These are phyloP conservation scores for Papiliotrema terrestris DNA, from an alignment of 1,284 basidiomycete species.

Conservation along the genomic window DNA sequence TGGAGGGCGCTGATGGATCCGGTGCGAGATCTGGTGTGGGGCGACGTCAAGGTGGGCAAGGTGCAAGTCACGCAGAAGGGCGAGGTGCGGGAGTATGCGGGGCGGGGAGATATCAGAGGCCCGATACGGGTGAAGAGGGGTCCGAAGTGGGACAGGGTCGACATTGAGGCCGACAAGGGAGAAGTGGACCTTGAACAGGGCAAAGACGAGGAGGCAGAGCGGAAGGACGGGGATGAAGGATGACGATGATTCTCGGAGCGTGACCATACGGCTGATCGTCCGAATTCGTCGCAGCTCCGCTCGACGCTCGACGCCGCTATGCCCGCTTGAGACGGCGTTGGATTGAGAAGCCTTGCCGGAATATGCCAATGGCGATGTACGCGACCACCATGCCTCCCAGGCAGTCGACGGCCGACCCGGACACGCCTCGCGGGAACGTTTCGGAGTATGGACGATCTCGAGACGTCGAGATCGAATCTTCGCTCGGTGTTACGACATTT, in stretches of 20 bases:
- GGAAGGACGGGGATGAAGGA: not conserved
- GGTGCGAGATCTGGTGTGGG: slow-evolving; percentile 27
- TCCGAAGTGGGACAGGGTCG: slow-evolving; percentile 9
- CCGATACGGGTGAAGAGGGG: slow-evolving; percentile 30
- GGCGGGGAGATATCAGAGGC: slow-evolving; percentile 18
- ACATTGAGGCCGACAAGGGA: not conserved
- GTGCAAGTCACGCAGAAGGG: slow-evolving; percentile 26
- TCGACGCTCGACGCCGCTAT: too few relatives aligned
- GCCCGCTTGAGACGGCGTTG: too few relatives aligned
- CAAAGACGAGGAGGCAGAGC: not conserved
- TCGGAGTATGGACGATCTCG: too few relatives aligned
- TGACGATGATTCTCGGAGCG: not conserved
- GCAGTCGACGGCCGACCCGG: too few relatives aligned
- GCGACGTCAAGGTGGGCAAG: slow-evolving; percentile 12
- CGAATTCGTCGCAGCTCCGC: too few relatives aligned
- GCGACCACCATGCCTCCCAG: too few relatives aligned
- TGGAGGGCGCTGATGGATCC: slow-evolving; percentile 28
- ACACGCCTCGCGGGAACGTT: too few relatives aligned
- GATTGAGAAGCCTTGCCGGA: too few relatives aligned
- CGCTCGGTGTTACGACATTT: too few relatives aligned
- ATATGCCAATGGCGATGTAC: too few relatives aligned
- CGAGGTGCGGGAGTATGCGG: slow-evolving; percentile 11
- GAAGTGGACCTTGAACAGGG: not conserved
- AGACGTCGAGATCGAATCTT: too few relatives aligned
- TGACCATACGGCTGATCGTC: too few relatives aligned